Base-by-base conservation (phyloP, 306 rosid genomes). In the Mimosa pudica region DNA sequence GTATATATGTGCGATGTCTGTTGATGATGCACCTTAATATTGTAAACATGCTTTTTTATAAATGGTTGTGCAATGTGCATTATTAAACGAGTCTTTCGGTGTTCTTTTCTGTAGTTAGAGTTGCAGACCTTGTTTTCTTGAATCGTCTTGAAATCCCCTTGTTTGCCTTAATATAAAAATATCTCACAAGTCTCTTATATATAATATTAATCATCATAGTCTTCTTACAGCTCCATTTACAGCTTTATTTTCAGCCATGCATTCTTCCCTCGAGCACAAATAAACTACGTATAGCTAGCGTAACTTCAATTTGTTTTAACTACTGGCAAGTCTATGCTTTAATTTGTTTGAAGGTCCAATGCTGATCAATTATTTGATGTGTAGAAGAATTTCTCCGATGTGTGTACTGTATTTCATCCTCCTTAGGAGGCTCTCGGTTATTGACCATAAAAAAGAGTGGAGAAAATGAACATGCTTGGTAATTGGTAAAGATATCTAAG, bases 401-500 rank as follows among this genome's bases (percentile, higher is more conserved):
- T 62, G 74, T 33, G 79, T 32, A 48, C 35, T 24, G 38, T 46
- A 42, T 82, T 38, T 38, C 45, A 9, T 61, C 73, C 17, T 10
- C 73, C 46, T 62, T 8, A 1, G 14, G 3, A 36, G 20, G 67
- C 17, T 36, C 42, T 77, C 24, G 44, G 42, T 73, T 17, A 46
- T 62, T 14, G 33, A 58, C 47, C 62, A 46, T 57, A 61, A 18
- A 5, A 77, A 71, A 76, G 69, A 82, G 68, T 13, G 6, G 68
- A 62, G 68, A 32, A 32, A 62, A 61, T 30, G 4, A 4, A 62
- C 17, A 24, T 61, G 67, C 12, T 41, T 35, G 32, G 85, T 82
- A 38, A 38, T 85, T 85, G 90, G 89, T 86, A 72, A 82, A 77
- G 82, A 81, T 85, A 61, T 61, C 30, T 10, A 83, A 80, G 58